A percentile compares a stretch with the other conserved stretches of the same genome.
Evolutionary conservation across 192 early-diverging fungal species (phyloP).

Genomic region (Coemansia sp.): DNA sequence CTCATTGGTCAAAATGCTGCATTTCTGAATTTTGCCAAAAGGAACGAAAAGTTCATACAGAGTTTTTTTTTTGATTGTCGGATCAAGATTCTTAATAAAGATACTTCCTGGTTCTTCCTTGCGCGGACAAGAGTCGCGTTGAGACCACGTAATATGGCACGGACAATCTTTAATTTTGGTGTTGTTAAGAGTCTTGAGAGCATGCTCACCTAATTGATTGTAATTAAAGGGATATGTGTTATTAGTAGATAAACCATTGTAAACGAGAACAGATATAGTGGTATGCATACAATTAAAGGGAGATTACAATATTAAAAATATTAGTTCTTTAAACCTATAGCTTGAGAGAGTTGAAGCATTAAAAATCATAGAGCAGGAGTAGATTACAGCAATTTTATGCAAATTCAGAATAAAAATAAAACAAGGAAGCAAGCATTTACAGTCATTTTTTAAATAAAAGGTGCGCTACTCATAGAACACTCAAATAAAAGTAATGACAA

Average conservation of each 20-base stretch:
- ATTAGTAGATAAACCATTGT: no score
- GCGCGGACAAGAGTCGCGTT: conserved; percentile 95
- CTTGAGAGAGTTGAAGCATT: background rate
- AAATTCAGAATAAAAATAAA: background rate
- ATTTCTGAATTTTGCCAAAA: conserved; percentile 94
- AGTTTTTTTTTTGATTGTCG: conserved; percentile 97
- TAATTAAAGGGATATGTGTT: no score
- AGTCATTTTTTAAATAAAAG: no score
- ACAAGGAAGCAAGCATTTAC: background rate
- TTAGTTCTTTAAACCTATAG: background rate
- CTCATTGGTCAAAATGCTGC: conserved; percentile 87
- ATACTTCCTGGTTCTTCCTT: conserved; percentile 91
- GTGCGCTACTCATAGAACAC: no score
- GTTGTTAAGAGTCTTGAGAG: conserved; percentile 94
- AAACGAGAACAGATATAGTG: no score
- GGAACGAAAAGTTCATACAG: conserved; percentile 98
- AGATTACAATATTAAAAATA: background rate
- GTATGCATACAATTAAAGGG: background rate
- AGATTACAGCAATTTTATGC: background rate
- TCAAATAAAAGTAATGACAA: no score
- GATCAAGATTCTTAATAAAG: conserved; percentile 99
- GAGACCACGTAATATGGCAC: conserved; percentile 99
- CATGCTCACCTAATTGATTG: conserved; percentile 64
- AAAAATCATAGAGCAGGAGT: background rate
- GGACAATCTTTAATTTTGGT: conserved; percentile 88